A percentile compares a stretch with the other conserved stretches of the same genome.
These are phyloP conservation scores for Polytrichum commune DNA, from an alignment of 225 moss, liverwort and hornwort species.

Conservation along the genomic window DNA sequence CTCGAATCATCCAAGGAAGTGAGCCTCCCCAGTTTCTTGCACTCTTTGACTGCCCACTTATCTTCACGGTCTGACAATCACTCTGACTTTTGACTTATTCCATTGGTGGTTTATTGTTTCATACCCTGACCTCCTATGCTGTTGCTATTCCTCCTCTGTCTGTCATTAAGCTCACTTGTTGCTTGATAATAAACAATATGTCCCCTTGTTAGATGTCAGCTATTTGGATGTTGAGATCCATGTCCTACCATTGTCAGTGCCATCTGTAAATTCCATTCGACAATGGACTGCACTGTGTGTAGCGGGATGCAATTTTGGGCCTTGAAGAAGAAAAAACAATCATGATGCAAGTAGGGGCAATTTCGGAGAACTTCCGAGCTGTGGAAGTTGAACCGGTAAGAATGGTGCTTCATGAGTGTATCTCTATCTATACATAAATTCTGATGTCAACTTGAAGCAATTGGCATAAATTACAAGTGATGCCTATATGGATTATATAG, in stretches of 20 bases:
- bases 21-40: slow-evolving; percentile 59
- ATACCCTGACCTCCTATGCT: no score
- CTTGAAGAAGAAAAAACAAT: slow-evolving; percentile 26
- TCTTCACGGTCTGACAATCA: slow-evolving; percentile 34
- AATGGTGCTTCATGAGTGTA: neutral
- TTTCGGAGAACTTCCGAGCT: slow-evolving; percentile 29
- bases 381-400: slow-evolving; percentile 46
- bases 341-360: slow-evolving; percentile 40
- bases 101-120: no score
- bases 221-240: neutral
- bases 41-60: slow-evolving; percentile 40
- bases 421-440: no score
- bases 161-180: neutral
- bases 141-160: neutral
- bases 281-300: neutral
- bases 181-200: neutral
- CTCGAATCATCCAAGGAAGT: slow-evolving; percentile 41
- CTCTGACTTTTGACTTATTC: no score
- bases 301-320: slow-evolving; percentile 8
- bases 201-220: neutral
- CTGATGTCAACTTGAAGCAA: no score
- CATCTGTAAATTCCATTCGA: neutral
- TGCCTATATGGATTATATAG: no score
- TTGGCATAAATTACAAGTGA: no score
- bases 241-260: neutral